These are phyloP conservation scores for Trichoderma sp. DNA, from an alignment of 2,329 filamentous ascomycete species.

Conservation along the genomic window DNA sequence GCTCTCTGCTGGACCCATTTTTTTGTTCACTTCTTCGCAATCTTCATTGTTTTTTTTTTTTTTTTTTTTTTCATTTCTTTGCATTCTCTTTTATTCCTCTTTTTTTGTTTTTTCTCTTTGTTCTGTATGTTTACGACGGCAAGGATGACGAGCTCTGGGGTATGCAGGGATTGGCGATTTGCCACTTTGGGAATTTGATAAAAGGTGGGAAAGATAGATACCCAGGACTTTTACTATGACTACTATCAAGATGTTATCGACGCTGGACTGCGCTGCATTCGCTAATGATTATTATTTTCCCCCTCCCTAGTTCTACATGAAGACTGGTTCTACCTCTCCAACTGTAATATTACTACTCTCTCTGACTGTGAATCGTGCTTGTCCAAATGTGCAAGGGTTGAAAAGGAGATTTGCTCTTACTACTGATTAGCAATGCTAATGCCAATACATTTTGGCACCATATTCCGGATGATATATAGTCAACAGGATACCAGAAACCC, in stretches of 20 bases:
- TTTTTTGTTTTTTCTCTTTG: background rate
- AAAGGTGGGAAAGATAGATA: conserved; percentile 7
- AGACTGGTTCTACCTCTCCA: no score
- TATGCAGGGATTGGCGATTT: conserved; percentile 15
- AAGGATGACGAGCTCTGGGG: conserved; percentile 18
- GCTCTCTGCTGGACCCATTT: background rate
- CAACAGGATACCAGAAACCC: background rate
- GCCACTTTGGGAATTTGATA: conserved; percentile 7
- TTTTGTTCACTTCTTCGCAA: conserved; percentile 9
- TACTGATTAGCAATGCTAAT: background rate
- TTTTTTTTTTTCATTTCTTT: background rate
- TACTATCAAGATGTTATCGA: conserved; percentile 4
- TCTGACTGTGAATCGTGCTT: background rate
- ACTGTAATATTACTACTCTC: background rate
- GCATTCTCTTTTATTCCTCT: background rate
- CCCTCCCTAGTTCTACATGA: no score
- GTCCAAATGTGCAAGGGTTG: background rate
- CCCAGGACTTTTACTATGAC: conserved; percentile 18
- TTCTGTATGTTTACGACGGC: conserved; percentile 13
- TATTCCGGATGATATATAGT: background rate
- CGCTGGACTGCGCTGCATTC: conserved; percentile 6
- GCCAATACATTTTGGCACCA: background rate
- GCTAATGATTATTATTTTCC: background rate
- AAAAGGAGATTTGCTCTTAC: background rate
- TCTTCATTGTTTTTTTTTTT: background rate